These are phyloP conservation scores for Uncinocarpus reesii DNA, from an alignment of 2,329 filamentous ascomycete genomes.

Conservation along the genomic window DNA sequence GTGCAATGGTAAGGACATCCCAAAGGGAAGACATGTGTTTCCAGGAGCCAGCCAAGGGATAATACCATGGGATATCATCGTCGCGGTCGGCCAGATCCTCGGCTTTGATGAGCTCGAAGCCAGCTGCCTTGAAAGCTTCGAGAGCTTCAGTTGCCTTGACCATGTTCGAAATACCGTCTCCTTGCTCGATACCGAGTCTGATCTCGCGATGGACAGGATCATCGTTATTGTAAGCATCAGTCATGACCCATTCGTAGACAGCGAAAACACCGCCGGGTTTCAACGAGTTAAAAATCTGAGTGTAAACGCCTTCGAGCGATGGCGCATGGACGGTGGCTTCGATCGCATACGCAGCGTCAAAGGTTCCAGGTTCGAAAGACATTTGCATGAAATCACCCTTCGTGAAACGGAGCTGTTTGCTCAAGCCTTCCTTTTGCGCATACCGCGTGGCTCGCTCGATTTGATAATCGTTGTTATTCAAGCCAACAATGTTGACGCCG, in stretches of 20 bases:
- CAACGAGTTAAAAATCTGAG: conserved; percentile 84
- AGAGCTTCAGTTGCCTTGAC: conserved; percentile 73
- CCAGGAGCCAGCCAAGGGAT: conserved; percentile 75
- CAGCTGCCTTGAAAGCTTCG: conserved; percentile 72
- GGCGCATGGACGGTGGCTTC: conserved; percentile 95
- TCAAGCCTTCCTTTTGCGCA: conserved; percentile 68
- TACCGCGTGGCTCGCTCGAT: conserved; percentile 86
- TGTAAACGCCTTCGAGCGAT: conserved; percentile 81
- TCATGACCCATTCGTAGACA: conserved; percentile 99
- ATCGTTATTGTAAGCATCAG: conserved; percentile 81
- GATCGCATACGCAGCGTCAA: conserved; percentile 93
- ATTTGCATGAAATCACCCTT: conserved; percentile 99
- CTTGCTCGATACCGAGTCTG: conserved; percentile 86
- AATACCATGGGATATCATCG: conserved; percentile 83
- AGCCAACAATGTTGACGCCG: conserved; percentile 73
- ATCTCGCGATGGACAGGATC: conserved; percentile 81
- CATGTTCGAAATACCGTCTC: conserved; percentile 97
- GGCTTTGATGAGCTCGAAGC: conserved; percentile 71
- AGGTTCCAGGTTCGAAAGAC: conserved; percentile 81
- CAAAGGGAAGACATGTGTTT: conserved; percentile 69
- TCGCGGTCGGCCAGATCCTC: conserved; percentile 75
- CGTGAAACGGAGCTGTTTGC: conserved; percentile 69
- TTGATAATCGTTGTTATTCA: conserved; percentile 99
- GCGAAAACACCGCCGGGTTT: conserved; percentile 95
- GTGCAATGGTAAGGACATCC: conserved; percentile 71